Evolutionary conservation across 805 yeast species (phyloP).

Genomic region (Hanseniaspora hatyaiensis): DNA sequence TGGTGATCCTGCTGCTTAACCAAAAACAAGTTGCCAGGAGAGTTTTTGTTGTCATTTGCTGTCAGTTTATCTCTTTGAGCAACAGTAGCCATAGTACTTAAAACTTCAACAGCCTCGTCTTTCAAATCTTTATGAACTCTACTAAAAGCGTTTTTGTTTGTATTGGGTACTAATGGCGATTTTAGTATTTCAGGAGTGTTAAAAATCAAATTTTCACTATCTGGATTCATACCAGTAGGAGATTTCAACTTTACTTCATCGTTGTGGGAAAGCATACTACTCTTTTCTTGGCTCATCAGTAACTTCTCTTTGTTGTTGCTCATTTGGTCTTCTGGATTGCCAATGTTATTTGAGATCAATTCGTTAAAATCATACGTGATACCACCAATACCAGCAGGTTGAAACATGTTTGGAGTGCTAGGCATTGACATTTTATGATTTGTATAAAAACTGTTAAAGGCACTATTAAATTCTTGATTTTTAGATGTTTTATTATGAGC

Average conservation of each 20-base stretch:
- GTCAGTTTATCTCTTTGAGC: conserved; percentile 14
- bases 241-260: conserved; percentile 5
- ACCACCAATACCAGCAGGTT: conserved; percentile 28
- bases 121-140: conserved; percentile 16
- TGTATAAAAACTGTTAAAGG: conserved; percentile 17
- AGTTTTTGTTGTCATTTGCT: conserved; percentile 9
- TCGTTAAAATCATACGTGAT: conserved; percentile 27
- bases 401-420: conserved; percentile 22
- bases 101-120: conserved; percentile 15
- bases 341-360: conserved; percentile 15
- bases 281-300: conserved; percentile 26
- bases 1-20: conserved; percentile 1
- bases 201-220: conserved; percentile 15
- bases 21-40: background rate
- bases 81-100: conserved; percentile 16
- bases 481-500: conserved; percentile 10
- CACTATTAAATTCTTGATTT: conserved; percentile 3
- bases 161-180: conserved; percentile 24
- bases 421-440: conserved; percentile 17
- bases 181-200: conserved; percentile 27
- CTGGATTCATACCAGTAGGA: conserved; percentile 21
- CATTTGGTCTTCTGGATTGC: no score
- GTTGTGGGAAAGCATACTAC: conserved; percentile 23
- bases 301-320: conserved; percentile 23
- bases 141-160: conserved; percentile 4